A percentile compares a stretch with the other conserved stretches of the same genome.
Conservation (phyloP, 352 stramenopile species). For the Phytophthora macrochlamydospora region DNA sequence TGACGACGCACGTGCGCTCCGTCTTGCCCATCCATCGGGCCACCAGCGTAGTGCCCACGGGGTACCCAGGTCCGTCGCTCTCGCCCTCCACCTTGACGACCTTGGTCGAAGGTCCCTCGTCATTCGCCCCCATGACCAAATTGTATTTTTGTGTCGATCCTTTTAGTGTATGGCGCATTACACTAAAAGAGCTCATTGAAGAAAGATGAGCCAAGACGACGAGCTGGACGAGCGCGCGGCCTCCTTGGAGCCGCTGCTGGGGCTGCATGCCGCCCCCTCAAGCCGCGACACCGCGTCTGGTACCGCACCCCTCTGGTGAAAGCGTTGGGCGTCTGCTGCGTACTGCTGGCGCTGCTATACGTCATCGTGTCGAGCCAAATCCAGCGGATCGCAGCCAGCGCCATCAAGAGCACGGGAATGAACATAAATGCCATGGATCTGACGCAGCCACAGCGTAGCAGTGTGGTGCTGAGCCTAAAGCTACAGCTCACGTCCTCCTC, state of each 20-base stretch:
- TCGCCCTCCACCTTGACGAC: slow-evolving; percentile 20
- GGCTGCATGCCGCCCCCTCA: slow-evolving; percentile 17
- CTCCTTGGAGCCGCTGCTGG: slow-evolving; percentile 38
- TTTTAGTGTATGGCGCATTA: too few relatives aligned
- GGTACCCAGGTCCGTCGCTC: slow-evolving; percentile 40
- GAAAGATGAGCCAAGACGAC: slow-evolving; percentile 15
- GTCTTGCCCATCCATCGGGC: slow-evolving; percentile 78
- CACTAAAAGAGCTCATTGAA: neutral
- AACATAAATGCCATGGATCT: slow-evolving; percentile 64
- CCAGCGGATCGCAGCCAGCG: slow-evolving; percentile 51
- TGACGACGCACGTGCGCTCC: slow-evolving; percentile 83
- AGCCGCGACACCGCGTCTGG: slow-evolving; percentile 8
- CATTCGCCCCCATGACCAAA: slow-evolving; percentile 15
- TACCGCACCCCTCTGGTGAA: slow-evolving; percentile 25
- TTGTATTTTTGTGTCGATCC: too few relatives aligned
- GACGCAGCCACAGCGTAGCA: slow-evolving; percentile 34
- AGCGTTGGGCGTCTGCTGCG: slow-evolving; percentile 19
- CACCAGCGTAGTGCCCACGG: slow-evolving; percentile 65
- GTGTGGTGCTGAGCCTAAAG: slow-evolving; percentile 54
- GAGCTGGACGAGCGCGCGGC: slow-evolving; percentile 31
- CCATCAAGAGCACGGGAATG: slow-evolving; percentile 69
- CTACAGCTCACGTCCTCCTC: slow-evolving; percentile 57
- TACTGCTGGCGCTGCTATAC: slow-evolving; percentile 42
- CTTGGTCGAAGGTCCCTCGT: slow-evolving; percentile 8
- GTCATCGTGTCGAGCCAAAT: slow-evolving; percentile 59